Conservation (phyloP, 495 filamentous ascomycete species). For the Daldinia loculata region DNA sequence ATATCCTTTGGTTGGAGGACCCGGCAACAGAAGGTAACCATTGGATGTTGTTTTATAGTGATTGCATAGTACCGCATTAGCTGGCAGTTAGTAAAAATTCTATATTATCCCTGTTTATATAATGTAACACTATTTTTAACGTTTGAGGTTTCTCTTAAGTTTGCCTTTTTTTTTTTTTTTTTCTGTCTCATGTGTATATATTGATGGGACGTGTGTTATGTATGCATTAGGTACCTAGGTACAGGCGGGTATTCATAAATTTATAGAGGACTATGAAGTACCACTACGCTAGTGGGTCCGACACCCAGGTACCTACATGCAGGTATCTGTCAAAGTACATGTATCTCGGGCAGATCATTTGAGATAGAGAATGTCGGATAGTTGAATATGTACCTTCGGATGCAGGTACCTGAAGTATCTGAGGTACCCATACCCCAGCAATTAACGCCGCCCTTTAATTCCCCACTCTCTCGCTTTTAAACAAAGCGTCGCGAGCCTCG, state of each 20-base stretch:
- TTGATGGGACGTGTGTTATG: not conserved
- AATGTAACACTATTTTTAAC: not conserved
- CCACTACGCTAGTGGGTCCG: not conserved
- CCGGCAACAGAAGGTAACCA: not conserved
- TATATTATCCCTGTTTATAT: conserved; percentile 12
- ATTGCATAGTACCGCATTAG: conserved; percentile 40
- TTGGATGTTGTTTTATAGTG: conserved; percentile 20
- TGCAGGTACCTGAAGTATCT: not conserved
- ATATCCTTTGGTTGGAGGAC: conserved; percentile 9
- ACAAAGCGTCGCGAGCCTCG: conserved; percentile 4
- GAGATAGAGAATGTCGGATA: not conserved
- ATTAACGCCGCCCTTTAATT: not conserved
- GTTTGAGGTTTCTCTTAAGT: not conserved
- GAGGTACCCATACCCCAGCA: not conserved
- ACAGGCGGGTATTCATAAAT: not conserved
- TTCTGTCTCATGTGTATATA: not conserved
- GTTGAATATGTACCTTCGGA: not conserved
- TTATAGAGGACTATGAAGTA: not conserved
- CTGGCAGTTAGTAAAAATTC: conserved; percentile 21
- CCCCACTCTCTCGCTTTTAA: conserved; percentile 4
- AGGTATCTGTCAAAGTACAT: not conserved
- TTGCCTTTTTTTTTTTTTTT: not conserved
- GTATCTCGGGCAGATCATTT: not conserved
- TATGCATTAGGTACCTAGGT: not conserved
- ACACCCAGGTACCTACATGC: not conserved